These are phyloP conservation scores for Myriangium duriaei DNA, from an alignment of 2,329 filamentous ascomycete species.

Conservation along the genomic window DNA sequence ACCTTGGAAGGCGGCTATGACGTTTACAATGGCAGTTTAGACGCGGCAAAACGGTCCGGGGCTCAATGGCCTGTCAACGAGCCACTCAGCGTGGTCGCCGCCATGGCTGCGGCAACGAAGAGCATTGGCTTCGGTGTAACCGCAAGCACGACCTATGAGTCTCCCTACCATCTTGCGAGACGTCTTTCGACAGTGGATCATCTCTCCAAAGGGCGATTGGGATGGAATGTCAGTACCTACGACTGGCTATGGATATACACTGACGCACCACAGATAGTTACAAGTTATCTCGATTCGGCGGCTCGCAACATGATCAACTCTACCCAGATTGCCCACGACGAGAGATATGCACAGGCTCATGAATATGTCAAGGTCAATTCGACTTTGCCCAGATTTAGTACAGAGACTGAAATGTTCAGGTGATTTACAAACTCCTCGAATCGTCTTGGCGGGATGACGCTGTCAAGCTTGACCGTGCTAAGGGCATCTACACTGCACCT, in stretches of 20 bases:
- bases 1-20: conserved; percentile 39
- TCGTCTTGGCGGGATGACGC: conserved; percentile 57
- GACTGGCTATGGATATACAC: not conserved
- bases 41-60: conserved; percentile 47
- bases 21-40: conserved; percentile 53
- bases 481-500: conserved; percentile 48
- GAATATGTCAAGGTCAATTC: conserved; percentile 52
- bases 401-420: no score
- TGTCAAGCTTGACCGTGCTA: conserved; percentile 45
- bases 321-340: conserved; percentile 51
- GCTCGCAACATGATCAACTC: conserved; percentile 49
- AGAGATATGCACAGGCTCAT: conserved; percentile 50
- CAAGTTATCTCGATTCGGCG: conserved; percentile 54
- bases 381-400: no score
- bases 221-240: conserved; percentile 13
- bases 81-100: conserved; percentile 48
- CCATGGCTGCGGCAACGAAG: conserved; percentile 55
- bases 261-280: conserved; percentile 41
- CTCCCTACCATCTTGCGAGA: conserved; percentile 54
- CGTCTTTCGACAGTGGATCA: conserved; percentile 56
- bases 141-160: conserved; percentile 55
- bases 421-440: conserved; percentile 55
- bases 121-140: conserved; percentile 59
- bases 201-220: conserved; percentile 46
- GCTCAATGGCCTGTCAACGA: conserved; percentile 64